Conservation (phyloP, 768 basidiomycete genomes). For the Fomitopsis serialis region DNA sequence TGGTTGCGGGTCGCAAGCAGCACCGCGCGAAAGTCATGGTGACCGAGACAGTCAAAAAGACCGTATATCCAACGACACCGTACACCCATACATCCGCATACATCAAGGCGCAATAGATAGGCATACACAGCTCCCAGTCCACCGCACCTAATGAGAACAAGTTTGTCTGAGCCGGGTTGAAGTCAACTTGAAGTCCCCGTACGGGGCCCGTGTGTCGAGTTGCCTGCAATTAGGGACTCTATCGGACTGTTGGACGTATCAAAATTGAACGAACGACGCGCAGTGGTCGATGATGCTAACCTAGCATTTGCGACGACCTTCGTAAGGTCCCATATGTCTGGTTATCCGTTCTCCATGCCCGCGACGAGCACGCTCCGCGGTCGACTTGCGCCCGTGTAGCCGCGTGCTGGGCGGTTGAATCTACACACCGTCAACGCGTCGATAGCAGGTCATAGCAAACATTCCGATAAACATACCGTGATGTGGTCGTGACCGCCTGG, state of each 20-base stretch:
- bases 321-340: conserved; percentile 91
- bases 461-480: conserved; percentile 52
- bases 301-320: conserved; percentile 71
- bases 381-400: conserved; percentile 54
- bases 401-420: conserved; percentile 95
- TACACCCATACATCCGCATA: no score
- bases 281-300: conserved; percentile 40
- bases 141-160: conserved; percentile 85
- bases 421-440: conserved; percentile 31
- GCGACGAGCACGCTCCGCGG: conserved; percentile 84
- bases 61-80: no score
- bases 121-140: conserved; percentile 78
- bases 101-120: no score
- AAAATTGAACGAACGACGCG: conserved; percentile 2
- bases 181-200: conserved; percentile 89
- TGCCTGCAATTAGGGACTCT: conserved; percentile 76
- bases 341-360: conserved; percentile 93
- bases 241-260: conserved; percentile 33
- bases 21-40: no score
- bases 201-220: conserved; percentile 90
- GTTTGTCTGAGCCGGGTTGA: conserved; percentile 84
- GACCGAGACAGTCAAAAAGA: no score
- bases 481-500: conserved; percentile 60
- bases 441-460: background rate
- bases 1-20: no score